Evolutionary conservation across 495 filamentous ascomycete species (phyloP), one percentile per base, ranked within the genome.

Genomic region (Neurospora sp.): DNA sequence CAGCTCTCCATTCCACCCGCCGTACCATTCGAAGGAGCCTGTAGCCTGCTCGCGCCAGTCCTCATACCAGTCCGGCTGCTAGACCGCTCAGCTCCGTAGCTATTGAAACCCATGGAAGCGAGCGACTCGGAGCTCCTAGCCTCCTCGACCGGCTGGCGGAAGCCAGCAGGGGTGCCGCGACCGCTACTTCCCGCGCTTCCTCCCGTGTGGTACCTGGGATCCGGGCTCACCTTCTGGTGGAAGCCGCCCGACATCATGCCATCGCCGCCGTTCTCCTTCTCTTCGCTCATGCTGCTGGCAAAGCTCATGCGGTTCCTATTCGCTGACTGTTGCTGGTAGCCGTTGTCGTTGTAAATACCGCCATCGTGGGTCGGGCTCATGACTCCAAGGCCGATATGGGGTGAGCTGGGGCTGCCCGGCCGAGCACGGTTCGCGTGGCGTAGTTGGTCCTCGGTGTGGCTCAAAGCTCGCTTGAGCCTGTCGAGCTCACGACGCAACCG

Each of bases 401-500:
- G 76, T 0, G 79, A 81, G 62, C 79, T 77, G 7, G 85, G 86
- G 72, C 85, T 87, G 35, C 77, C 79, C 37, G 84, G 75, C 9
- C 80, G 80, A 41, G 82, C 81, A 71, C 83, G 83, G 16, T 84
- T 76, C 7, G 85, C 79, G 54, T 66, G 54, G 54, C 54, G 54
- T 35, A 66, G 54, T 37, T 66, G 54, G 35, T 66, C 54, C 77
- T 89, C 87, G 59, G 85, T 86, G 69, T 83, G 85, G 71, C 81
- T 85, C 12, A 89, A 80, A 41, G 86, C 96, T 39, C 94, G 92
- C 84, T 97, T 98, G 62, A 98, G 85, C 27, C 96, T 88, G 48
- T 98, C 96, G 74, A 98, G 92, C 81, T 99, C 96, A 69, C 94
- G 89, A 71, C 91, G 88, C 76, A 96, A 89, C 72, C 92, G 91